Base-by-base conservation (phyloP, 306 rosid species). In the Arachis hypogaea region DNA sequence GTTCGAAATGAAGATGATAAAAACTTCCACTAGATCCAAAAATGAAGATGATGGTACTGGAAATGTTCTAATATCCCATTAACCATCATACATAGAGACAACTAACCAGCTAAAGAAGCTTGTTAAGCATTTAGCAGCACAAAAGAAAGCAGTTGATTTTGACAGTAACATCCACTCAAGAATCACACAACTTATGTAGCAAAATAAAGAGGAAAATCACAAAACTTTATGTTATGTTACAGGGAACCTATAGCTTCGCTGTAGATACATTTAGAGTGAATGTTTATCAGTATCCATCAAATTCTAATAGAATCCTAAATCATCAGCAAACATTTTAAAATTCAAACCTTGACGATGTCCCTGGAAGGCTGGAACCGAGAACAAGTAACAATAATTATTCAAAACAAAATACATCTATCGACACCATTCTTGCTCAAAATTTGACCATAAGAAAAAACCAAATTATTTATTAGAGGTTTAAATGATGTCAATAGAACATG, bases 11-110 rank as follows among this genome's bases (percentile, higher is more conserved):
- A 22, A 22, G 66, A 38, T 51, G 7, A 45, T 33, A 2, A 33
- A 33, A 33, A 62, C 29, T 45, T 68, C 16, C 28, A 57, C 62
- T 64, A 42, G 59, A 74, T 65, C 54, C 83, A 11, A 28, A 61
- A 61, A 71, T 43, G 52, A 65, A 58, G 58, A 73, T 74, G 22
- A 66, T 44, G 66, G 9, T 51, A 59, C 41, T 4, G 8, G 56
- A 18, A 57, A 54, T 7, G 43, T 41, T 41, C 54, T 44, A 58
- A 42, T 29, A 65, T 64, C 11, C 33, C 41, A 43, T 18, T 7
- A 44, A 42, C 11, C 68, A 41, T 63, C 50, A 14, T 42, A 42
- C 14, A 33, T 18, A 33, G 38, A 47, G 58, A 50, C 14, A 77
- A 30, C 58, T 44, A 68, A 50, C 65, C 51, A 11, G 6, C 41